A percentile compares a stretch with the other conserved stretches of the same genome.
These are phyloP conservation scores for Emmonsiellopsis sp. DNA, from an alignment of 2,329 filamentous ascomycete species.

Conservation along the genomic window DNA sequence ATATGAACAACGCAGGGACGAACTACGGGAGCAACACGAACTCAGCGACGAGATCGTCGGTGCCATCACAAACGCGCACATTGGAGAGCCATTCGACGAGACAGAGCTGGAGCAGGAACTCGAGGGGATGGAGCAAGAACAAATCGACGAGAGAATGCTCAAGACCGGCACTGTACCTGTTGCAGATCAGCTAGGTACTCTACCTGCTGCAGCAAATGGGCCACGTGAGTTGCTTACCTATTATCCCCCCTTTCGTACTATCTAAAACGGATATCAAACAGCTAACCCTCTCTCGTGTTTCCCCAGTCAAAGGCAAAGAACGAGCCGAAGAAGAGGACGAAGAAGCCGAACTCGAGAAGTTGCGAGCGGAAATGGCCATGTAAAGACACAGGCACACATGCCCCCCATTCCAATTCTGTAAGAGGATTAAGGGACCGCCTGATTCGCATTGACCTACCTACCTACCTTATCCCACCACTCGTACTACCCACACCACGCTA, in stretches of 20 bases:
- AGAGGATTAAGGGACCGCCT: not conserved
- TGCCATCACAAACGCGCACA: constrained; percentile 64
- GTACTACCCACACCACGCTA: no score
- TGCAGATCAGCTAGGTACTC: constrained; percentile 62
- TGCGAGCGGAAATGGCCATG: constrained; percentile 97
- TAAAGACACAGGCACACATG: constrained; percentile 28
- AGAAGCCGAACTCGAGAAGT: constrained; percentile 82
- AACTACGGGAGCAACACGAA: constrained; percentile 80
- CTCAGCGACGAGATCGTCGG: constrained; percentile 88
- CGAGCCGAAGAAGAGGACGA: constrained; percentile 77
- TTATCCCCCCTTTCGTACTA: not conserved
- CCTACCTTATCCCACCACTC: not conserved
- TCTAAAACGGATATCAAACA: not conserved
- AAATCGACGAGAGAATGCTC: constrained; percentile 88
- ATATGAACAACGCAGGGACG: constrained; percentile 53
- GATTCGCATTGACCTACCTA: not conserved
- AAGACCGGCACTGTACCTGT: constrained; percentile 79
- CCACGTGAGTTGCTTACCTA: constrained; percentile 53
- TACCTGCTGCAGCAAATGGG: constrained; percentile 65
- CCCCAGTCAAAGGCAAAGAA: constrained; percentile 38
- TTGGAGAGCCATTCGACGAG: constrained; percentile 69
- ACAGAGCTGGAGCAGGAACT: constrained; percentile 77
- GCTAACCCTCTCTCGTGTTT: constrained; percentile 8
- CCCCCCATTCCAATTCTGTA: no score
- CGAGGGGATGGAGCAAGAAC: constrained; percentile 79